Base-by-base conservation (phyloP, 139 green algal species). In the Volvox reticuliferus region DNA sequence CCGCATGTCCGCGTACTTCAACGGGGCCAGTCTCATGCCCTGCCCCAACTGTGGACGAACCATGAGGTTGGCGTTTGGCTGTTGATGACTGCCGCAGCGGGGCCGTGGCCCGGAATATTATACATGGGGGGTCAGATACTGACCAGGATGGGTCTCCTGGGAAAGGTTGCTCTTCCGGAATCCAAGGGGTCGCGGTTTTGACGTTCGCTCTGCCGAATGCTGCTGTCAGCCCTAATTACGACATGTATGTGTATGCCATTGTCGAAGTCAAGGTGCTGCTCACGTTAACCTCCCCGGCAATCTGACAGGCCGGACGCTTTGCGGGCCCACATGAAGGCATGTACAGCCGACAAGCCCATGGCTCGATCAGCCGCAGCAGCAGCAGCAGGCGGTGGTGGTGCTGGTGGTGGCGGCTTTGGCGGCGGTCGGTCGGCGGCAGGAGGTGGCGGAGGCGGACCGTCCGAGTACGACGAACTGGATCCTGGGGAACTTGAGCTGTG, bases 1-100 rank as follows among this genome's bases (percentile, higher is more conserved):
- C 32, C 80, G 90, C 44, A 93, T 96, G 87, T 95, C 88, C 12
- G 94, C 93, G 69, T 83, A 84, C 69, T 92, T 79, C 73, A 89
- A 92, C 88, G 69, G 77, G 2, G 81, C 88, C 55, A 71, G 30
- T 9, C 88, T 95, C 21, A 91, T 91, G 85, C 68, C 63, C 37
- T 95, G 93, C 85, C 55, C 68, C 32, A 79, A 93, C 80, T 95
- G 93, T 77, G 91, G 91, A 16, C 55, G 93, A 9, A 93, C 93
- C 71, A 91, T 95, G 83, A 87, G 83, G 92, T 94, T 77, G 68
- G 44, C 9, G 68, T 55, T 55, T 55, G 44, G 44, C 44, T 14
- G 44, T 55, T 55, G 44, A 55, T 5, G 44, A 9, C 44, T 5
- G 44, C 44, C 9, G 5, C 44, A 9, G 44, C 44, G 44, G 44